A percentile compares a stretch with the other conserved stretches of the same genome.
Evolutionary conservation across 352 stramenopile species (phyloP).

Genomic region (Thraustochytrium sp.): DNA sequence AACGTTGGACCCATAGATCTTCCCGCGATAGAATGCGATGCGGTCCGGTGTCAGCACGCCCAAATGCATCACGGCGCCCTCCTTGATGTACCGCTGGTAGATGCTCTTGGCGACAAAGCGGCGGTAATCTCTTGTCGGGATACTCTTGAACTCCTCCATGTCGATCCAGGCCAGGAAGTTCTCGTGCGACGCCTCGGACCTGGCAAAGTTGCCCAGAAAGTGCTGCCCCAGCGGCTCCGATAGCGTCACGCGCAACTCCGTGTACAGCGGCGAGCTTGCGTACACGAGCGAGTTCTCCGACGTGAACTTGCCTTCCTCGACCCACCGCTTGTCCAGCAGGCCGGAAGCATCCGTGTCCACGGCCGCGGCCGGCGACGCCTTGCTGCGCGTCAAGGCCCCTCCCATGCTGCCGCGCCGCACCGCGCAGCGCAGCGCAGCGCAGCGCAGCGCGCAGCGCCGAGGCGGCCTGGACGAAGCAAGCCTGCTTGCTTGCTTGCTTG

Average conservation of each 20-base stretch:
- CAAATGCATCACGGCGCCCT: constrained; percentile 23
- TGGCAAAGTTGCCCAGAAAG: constrained; percentile 33
- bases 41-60: not conserved
- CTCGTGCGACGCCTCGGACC: not conserved
- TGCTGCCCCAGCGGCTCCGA: constrained; percentile 19
- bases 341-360: too few species aligned
- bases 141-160: constrained; percentile 37
- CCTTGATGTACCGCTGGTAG: constrained; percentile 38
- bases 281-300: constrained; percentile 35
- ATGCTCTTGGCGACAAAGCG: constrained; percentile 15
- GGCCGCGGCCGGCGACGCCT: too few species aligned
- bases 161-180: constrained; percentile 39
- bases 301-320: not conserved
- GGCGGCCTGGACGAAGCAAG: too few species aligned
- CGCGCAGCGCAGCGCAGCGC: too few species aligned
- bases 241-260: not conserved
- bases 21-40: not conserved
- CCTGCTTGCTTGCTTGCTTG: too few species aligned
- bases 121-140: constrained; percentile 26
- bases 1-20: not conserved
- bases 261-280: not conserved
- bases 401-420: too few species aligned
- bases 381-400: too few species aligned
- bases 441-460: too few species aligned
- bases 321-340: constrained; percentile 10